Base-by-base conservation (phyloP, 164 flowering plant species). In the Chimonanthus praecox region DNA sequence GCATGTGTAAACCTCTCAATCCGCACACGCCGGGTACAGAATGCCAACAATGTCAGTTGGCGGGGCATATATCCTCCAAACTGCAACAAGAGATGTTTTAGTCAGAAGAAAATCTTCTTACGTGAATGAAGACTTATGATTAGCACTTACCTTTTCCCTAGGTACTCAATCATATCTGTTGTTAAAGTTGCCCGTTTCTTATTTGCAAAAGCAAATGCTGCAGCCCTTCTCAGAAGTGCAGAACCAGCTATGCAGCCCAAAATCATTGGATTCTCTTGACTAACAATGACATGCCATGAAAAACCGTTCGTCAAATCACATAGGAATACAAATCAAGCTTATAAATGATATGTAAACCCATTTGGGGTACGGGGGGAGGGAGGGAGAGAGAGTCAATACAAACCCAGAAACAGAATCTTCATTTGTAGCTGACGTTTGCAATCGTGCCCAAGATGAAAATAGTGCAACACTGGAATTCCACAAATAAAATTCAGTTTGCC, bases 241-340 rank as follows among this genome's bases (percentile, higher is more conserved):
- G 97, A 90, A 46, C 89, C 99, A 73, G 98, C 95, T 74, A 94
- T 87, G 87, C 93, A 84, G 9, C 99, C 98, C 87, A 89, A 75
- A 21, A 92, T 74, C 50, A 91, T 83, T 0, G 98, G 97, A 76
- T 89, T 96, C 64, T 49, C 68, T 9, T 73, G 70, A 47, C 88
- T 84, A 73, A 20, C 68, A 73, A 65, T 62, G 69, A 72, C 43
- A 60, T 45, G 20, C 20, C 49, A 60, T 50, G 43, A 72, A 47
- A 70, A 73, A 58, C 15, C 16, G 21, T 70, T 43, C 69, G 72
- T 49, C 64, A 64, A 75, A 67, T 69, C 16, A 64, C 33, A 10
- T 10, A 63, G 18, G 47, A 18, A 70, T 45, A 13, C 5, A 64
- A 16, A 58, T 46, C 49, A 46, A 68, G 58, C 18, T 16, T 49